These are phyloP conservation scores for Pilaira anomala DNA, from an alignment of 192 early-diverging fungal species.

Conservation along the genomic window DNA sequence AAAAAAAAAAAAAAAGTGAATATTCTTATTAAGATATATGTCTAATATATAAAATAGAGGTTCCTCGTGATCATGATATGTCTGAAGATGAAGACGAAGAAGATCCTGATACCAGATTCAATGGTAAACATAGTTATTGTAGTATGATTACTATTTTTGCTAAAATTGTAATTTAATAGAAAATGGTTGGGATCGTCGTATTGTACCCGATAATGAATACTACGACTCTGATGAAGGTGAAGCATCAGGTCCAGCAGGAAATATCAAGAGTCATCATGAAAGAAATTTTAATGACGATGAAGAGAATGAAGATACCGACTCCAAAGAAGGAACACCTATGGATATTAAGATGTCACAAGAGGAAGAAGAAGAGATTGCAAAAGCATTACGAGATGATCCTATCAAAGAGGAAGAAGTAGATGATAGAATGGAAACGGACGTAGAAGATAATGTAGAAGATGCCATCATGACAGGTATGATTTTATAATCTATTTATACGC, in stretches of 20 bases:
- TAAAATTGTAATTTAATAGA: constrained; percentile 36
- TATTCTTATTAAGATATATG: background rate
- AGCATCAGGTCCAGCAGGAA: constrained; percentile 10
- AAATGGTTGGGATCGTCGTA: constrained; percentile 55
- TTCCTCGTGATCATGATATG: constrained; percentile 64
- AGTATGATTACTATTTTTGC: background rate
- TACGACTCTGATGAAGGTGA: constrained; percentile 74
- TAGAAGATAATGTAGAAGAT: constrained; percentile 6
- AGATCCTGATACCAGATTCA: constrained; percentile 46
- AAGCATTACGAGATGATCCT: constrained; percentile 15
- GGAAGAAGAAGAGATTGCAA: constrained; percentile 31
- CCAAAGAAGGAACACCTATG: background rate
- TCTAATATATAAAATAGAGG: constrained; percentile 44
- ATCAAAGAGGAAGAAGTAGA: background rate
- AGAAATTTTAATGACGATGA: constrained; percentile 20
- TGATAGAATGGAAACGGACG: constrained; percentile 1
- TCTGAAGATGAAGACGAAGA: constrained; percentile 71
- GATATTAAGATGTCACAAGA: constrained; percentile 21
- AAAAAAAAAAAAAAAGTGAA: too few species aligned
- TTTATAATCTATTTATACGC: background rate
- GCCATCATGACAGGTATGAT: constrained; percentile 10
- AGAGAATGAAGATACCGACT: constrained; percentile 5
- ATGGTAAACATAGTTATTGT: too few species aligned
- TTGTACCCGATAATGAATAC: constrained; percentile 68
- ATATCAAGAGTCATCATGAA: constrained; percentile 24